A percentile compares a stretch with the other conserved stretches of the same genome.
Conservation (phyloP, 1,284 basidiomycete genomes). For the Ceratobasidium sp. region DNA sequence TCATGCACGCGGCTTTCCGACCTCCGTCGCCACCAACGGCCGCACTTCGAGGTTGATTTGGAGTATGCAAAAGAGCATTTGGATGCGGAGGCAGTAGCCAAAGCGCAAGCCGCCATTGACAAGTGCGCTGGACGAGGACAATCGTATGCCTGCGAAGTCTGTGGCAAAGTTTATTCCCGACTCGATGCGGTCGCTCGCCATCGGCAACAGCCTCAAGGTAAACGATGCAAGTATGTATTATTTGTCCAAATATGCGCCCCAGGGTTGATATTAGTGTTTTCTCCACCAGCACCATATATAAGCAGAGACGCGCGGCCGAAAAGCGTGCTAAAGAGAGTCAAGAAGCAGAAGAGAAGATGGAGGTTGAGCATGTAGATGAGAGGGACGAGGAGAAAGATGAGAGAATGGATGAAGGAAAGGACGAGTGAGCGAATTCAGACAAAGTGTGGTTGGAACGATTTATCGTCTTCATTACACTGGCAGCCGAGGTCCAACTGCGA, state of each 20-base stretch:
- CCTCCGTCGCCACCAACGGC: conserved; percentile 38
- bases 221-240: conserved; percentile 30
- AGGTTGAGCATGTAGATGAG: background rate
- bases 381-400: background rate
- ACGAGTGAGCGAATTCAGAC: background rate
- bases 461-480: background rate
- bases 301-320: conserved; percentile 26
- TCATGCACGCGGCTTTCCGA: conserved; percentile 36
- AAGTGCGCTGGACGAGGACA: conserved; percentile 36
- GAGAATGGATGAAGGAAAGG: background rate
- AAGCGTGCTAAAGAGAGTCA: conserved; percentile 25
- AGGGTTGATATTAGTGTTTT: background rate
- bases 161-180: conserved; percentile 37
- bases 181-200: conserved; percentile 35
- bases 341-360: background rate
- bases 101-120: conserved; percentile 24
- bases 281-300: conserved; percentile 21
- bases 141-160: conserved; percentile 33
- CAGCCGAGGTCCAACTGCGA: background rate
- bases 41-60: conserved; percentile 33
- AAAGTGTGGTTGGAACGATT: background rate
- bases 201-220: conserved; percentile 39
- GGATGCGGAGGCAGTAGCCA: conserved; percentile 12
- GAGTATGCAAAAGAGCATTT: conserved; percentile 32
- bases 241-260: background rate